Evolutionary conservation across 202 grass and related monocot species (phyloP), one percentile per base, ranked within the genome.

Genomic region (Musa balbisiana): DNA sequence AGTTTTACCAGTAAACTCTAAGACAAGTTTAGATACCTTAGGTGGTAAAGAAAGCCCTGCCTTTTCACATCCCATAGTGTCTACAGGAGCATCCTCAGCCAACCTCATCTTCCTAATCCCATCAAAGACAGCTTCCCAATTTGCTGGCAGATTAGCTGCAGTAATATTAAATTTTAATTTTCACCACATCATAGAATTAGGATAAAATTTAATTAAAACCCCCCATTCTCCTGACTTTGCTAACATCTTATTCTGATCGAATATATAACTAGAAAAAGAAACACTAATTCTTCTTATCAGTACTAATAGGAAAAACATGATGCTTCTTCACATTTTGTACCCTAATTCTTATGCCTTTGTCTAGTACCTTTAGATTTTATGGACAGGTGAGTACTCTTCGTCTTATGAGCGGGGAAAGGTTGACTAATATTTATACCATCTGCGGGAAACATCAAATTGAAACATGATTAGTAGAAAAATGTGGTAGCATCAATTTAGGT

Each of bases 21-120:
- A 9, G 52, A 9, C 63, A 20, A 13, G 22, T 51, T 67, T 43
- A 21, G 64, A 59, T 85, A 98, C 94, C 88, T 92, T 98, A 0
- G 87, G 94, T 56, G 94, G 91, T 81, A 98, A 84, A 78, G 85
- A 77, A 81, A 69, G 89, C 43, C 94, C 94, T 70, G 91, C 90
- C 52, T 92, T 98, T 87, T 98, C 94, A 83, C 94, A 98, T 60
- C 87, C 91, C 83, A 85, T 98, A 0, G 91, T 89, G 75, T 98
- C 94, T 55, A 94, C 94, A 23, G 91, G 94, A 60, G 94, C 91
- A 78, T 89, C 59, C 24, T 83, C 88, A 67, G 88, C 89, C 64
- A 83, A 81, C 71, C 94, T 87, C 83, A 98, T 98, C 84, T 80
- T 88, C 84, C 83, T 93, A 75, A 98, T 98, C 53, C 94, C 94